Evolutionary conservation across 2,329 filamentous ascomycete genomes (phyloP).

Genomic region (Ophiostoma perfectum): DNA sequence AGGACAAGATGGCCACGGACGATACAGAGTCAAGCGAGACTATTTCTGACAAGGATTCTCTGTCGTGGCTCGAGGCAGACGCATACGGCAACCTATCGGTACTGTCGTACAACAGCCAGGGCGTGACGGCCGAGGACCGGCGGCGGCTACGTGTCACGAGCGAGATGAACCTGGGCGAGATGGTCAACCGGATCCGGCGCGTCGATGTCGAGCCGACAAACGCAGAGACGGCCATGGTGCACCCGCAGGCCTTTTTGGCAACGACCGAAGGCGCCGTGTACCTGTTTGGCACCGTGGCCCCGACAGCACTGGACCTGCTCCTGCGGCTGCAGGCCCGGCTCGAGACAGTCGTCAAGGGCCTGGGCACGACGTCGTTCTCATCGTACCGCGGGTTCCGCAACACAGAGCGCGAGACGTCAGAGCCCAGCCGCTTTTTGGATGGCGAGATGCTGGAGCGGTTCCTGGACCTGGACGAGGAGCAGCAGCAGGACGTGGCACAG

Average conservation of each 20-base stretch:
- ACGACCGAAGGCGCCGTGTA: slow-evolving; percentile 92
- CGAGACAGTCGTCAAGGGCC: slow-evolving; percentile 58
- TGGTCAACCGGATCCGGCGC: slow-evolving; percentile 81
- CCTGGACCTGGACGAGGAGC: slow-evolving; percentile 60
- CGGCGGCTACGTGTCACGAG: slow-evolving; percentile 65
- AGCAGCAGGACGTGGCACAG: slow-evolving; percentile 49
- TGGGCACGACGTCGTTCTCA: slow-evolving; percentile 71
- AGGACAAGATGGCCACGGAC: not conserved
- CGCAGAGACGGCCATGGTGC: slow-evolving; percentile 58
- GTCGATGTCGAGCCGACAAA: slow-evolving; percentile 59
- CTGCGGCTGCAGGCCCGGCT: slow-evolving; percentile 74
- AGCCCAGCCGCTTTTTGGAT: slow-evolving; percentile 83
- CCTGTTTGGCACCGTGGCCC: slow-evolving; percentile 74
- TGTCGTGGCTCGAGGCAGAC: slow-evolving; percentile 74
- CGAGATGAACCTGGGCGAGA: slow-evolving; percentile 83
- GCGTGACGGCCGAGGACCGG: slow-evolving; percentile 68
- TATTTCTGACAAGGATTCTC: not conserved
- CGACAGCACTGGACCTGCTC: slow-evolving; percentile 68
- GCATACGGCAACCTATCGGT: slow-evolving; percentile 83
- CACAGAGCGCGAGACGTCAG: slow-evolving; percentile 61
- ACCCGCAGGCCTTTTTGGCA: slow-evolving; percentile 79
- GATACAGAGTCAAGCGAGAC: not conserved
- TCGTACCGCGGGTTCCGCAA: slow-evolving; percentile 79
- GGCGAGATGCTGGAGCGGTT: slow-evolving; percentile 87
- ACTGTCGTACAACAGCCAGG: slow-evolving; percentile 65